Conservation (phyloP, 306 rosid genomes). For the Canavalia ensiformis region DNA sequence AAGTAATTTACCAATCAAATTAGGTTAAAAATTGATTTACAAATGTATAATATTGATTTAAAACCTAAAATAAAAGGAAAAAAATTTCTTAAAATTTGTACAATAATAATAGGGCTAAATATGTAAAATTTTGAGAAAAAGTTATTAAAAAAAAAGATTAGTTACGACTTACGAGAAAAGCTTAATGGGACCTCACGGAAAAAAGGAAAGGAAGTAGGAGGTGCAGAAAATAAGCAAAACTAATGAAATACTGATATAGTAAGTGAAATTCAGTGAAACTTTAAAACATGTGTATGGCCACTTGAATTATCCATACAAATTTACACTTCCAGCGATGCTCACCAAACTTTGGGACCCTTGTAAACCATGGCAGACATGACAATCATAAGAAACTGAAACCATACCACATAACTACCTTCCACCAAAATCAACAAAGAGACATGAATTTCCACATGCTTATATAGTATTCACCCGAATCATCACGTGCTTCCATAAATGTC, state of each 20-base stretch:
- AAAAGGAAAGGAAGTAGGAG: background rate
- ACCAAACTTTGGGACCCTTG: conserved; percentile 27
- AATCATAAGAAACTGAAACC: background rate
- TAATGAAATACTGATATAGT: background rate
- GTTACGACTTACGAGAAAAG: background rate
- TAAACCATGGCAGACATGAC: background rate
- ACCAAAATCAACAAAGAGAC: background rate
- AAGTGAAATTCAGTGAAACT: conserved; percentile 2
- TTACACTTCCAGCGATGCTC: conserved; percentile 28
- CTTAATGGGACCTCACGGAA: background rate
- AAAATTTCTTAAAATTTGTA: background rate
- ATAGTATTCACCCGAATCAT: background rate
- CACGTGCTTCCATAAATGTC: background rate
- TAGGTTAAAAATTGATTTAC: too few species aligned
- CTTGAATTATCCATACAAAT: background rate
- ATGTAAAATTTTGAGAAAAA: too few species aligned
- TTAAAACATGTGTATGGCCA: background rate
- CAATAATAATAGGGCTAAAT: background rate
- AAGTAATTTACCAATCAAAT: too few species aligned
- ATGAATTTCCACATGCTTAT: conserved; percentile 16
- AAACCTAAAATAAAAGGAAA: too few species aligned
- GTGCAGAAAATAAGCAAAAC: background rate
- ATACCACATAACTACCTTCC: conserved; percentile 9
- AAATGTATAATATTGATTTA: too few species aligned
- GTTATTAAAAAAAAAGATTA: too few species aligned